Conservation (phyloP, 306 rosid genomes). For the Rosa multiflora region DNA sequence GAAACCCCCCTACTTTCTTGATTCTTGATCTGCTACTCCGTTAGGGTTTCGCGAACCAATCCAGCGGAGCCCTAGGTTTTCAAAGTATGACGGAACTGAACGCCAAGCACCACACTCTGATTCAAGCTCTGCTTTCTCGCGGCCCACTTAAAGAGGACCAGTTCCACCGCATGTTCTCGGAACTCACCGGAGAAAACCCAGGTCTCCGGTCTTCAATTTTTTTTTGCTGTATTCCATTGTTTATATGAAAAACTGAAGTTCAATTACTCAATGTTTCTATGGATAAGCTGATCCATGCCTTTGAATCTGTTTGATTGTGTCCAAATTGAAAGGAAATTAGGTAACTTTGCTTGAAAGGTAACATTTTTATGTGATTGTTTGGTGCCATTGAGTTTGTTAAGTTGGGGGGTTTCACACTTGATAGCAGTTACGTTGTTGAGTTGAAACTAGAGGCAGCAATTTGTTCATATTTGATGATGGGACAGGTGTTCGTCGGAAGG, state of each 20-base stretch:
- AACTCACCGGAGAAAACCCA: constrained; percentile 67
- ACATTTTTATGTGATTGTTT: background rate
- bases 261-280: background rate
- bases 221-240: background rate
- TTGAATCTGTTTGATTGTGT: background rate
- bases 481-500: constrained; percentile 51
- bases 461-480: constrained; percentile 11
- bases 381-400: background rate
- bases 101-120: constrained; percentile 64
- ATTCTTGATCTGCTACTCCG: background rate
- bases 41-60: no score
- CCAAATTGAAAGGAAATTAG: background rate
- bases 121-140: constrained; percentile 80
- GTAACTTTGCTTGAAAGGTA: background rate
- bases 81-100: constrained; percentile 45
- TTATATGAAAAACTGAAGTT: background rate
- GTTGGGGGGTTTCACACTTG: background rate
- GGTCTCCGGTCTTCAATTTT: constrained; percentile 36
- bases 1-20: background rate
- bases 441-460: background rate
- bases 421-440: background rate
- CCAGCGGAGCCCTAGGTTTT: constrained; percentile 28
- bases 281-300: background rate
- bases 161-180: constrained; percentile 58
- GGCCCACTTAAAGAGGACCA: constrained; percentile 73